Evolutionary conservation across 2,329 filamentous ascomycete genomes (phyloP), one percentile per base, ranked within the genome.

Genomic region (Fusarium veterinarium): DNA sequence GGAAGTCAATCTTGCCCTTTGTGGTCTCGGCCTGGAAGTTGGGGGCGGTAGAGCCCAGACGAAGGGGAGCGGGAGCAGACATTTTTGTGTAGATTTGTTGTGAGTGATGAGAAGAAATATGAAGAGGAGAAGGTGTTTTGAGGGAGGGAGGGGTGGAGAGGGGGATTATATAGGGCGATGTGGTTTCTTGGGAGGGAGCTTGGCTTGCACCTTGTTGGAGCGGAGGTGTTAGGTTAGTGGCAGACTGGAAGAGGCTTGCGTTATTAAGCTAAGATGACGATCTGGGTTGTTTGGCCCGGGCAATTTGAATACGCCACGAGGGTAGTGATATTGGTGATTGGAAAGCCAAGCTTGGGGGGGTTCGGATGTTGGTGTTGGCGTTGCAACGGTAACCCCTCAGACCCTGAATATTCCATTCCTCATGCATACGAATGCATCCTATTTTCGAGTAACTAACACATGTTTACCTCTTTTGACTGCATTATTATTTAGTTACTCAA

Each of bases 11-110:
- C 73, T 91, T 88, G 78, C 93, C 92, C 76, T 89, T 86, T 67
- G 93, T 95, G 71, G 93, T 95, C 75, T 95, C 91, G 79, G 93
- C 93, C 84, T 92, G 84, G 88, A 96, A 96, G 87, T 95, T 95
- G 79, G 93, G 93, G 75, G 93, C 93, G 63, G 85, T 83, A 75
- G 85, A 86, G 82, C 91, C 91, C 79, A 93, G 86, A 76, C 91
- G 91, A 78, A 92, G 88, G 40, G 79, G 76, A 70, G 80, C 75
- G 68, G 80, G 61, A 72, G 75, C 60, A 74, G 80, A 74, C 80
- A 82, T 81, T 68, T 52, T 52, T 63, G 19, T 30, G 25, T 35
- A 49, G 46, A 49, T 48, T 37, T 25, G 6, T 33, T 41, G 8
- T 3, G n/a, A 20, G 30, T 31, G 17, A 38, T 25, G 46, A 25